phyloP scores from a whole-genome alignment of 495 filamentous ascomycete species.

The Penicillium taxi region DNA sequence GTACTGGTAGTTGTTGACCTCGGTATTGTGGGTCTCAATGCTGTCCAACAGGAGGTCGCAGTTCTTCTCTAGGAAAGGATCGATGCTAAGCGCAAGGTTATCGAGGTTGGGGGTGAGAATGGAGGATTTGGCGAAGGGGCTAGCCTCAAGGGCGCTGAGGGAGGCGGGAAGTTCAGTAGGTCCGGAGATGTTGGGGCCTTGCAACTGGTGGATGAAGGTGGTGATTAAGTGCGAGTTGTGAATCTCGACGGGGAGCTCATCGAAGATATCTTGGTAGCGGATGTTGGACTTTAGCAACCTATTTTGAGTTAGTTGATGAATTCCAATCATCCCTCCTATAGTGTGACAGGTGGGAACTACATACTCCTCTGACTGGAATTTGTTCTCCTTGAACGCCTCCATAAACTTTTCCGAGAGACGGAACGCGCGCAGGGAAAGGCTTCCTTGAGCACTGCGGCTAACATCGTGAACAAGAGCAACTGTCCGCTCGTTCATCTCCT shows the following conservation, averaged over 20 bases:
- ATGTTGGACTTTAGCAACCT: slow-evolving; percentile 88
- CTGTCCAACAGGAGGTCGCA: slow-evolving; percentile 90
- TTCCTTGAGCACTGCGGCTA: slow-evolving; percentile 85
- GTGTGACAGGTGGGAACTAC: slow-evolving; percentile 13
- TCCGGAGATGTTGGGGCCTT: slow-evolving; percentile 46
- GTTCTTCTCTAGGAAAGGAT: slow-evolving; percentile 98
- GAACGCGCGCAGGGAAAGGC: slow-evolving; percentile 84
- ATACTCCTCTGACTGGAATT: slow-evolving; percentile 93
- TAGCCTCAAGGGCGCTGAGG: slow-evolving; percentile 61
- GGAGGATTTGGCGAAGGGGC: slow-evolving; percentile 35
- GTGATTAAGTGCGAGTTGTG: slow-evolving; percentile 98
- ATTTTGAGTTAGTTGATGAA: slow-evolving; percentile 4
- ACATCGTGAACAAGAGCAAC: slow-evolving; percentile 95
- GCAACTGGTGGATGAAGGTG: slow-evolving; percentile 85
- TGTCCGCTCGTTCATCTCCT: slow-evolving; percentile 81
- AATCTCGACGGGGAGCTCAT: slow-evolving; percentile 83
- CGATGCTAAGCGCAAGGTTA: slow-evolving; percentile 81
- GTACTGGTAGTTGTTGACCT: slow-evolving; percentile 98
- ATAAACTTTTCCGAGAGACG: slow-evolving; percentile 83
- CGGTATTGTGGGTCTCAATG: slow-evolving; percentile 95
- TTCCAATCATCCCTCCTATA: background rate
- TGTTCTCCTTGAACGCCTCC: slow-evolving; percentile 86
- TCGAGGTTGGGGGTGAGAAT: slow-evolving; percentile 83
- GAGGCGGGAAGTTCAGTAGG: slow-evolving; percentile 66
- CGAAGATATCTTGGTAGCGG: slow-evolving; percentile 86